Evolutionary conservation across 2,329 filamentous ascomycete genomes (phyloP).

Genomic region (Diaporthe ampelina): DNA sequence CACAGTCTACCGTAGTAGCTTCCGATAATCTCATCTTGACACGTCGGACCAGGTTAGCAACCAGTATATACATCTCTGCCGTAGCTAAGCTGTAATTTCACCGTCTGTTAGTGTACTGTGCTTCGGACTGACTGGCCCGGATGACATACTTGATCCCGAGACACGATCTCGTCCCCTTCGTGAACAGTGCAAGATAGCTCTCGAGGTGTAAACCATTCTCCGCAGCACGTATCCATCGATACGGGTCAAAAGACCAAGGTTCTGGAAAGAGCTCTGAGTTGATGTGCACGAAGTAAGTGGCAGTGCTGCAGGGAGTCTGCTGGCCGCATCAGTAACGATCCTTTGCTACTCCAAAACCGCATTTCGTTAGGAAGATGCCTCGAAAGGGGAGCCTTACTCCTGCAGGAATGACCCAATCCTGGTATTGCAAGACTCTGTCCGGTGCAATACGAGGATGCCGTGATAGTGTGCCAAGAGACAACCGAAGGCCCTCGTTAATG

Average conservation of each 20-base stretch:
- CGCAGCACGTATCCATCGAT: background rate
- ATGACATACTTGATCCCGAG: background rate
- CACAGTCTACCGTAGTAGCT: background rate
- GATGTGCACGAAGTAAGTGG: background rate
- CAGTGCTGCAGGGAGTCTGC: background rate
- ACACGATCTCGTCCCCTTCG: background rate
- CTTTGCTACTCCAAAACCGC: background rate
- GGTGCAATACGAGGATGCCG: slow-evolving; percentile 1
- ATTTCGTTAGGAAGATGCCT: background rate
- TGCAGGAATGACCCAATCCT: background rate
- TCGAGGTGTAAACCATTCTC: background rate
- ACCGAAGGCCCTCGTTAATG: background rate
- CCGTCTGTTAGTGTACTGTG: background rate
- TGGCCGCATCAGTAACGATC: background rate
- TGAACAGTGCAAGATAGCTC: background rate
- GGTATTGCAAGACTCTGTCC: background rate
- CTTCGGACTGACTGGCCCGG: background rate
- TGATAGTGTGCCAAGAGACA: background rate
- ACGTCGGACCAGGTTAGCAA: background rate
- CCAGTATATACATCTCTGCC: background rate
- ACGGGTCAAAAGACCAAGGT: background rate
- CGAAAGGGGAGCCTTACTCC: background rate
- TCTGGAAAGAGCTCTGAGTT: background rate
- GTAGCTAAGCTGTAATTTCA: background rate
- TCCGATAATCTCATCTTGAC: background rate